Conservation (phyloP, 805 yeast species). For the Candida caryicola region DNA sequence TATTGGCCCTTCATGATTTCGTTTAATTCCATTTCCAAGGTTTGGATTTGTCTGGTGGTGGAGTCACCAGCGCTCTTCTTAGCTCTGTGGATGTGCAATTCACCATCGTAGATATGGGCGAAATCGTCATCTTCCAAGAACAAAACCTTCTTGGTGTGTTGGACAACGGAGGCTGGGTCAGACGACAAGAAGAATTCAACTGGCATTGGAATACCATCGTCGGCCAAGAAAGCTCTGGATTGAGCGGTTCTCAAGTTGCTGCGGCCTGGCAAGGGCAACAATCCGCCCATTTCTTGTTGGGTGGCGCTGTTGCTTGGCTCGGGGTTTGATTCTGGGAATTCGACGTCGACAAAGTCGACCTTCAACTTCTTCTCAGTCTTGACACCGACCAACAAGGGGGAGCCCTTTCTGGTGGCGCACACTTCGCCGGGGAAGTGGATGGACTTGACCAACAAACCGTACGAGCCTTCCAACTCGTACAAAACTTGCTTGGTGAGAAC, state of each 20-base stretch:
- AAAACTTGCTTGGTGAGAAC: slow-evolving; percentile 90
- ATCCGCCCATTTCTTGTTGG: slow-evolving; percentile 31
- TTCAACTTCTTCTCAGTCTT: slow-evolving; percentile 92
- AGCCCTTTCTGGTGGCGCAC: slow-evolving; percentile 96
- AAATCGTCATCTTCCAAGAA: slow-evolving; percentile 97
- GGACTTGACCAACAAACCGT: slow-evolving; percentile 91
- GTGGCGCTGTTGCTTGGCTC: slow-evolving; percentile 16
- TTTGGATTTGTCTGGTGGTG: slow-evolving; percentile 94
- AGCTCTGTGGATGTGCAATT: slow-evolving; percentile 96
- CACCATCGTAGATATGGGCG: slow-evolving; percentile 97
- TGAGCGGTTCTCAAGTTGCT: slow-evolving; percentile 77
- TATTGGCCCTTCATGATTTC: slow-evolving; percentile 98
- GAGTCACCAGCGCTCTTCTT: slow-evolving; percentile 77
- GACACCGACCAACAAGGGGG: slow-evolving; percentile 95
- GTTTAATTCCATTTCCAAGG: slow-evolving; percentile 93
- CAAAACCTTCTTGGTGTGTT: slow-evolving; percentile 95
- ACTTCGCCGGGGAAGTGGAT: slow-evolving; percentile 92
- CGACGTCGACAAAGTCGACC: slow-evolving; percentile 97
- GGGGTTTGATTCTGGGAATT: slow-evolving; percentile 70
- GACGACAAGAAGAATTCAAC: slow-evolving; percentile 94
- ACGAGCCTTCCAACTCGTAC: slow-evolving; percentile 94
- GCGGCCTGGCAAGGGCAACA: slow-evolving; percentile 55
- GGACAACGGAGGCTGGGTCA: slow-evolving; percentile 94
- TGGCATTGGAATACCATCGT: slow-evolving; percentile 89
- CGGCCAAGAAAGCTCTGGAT: slow-evolving; percentile 94